Conservation (phyloP, 2,329 filamentous ascomycete genomes). For the Paracoccidioides lutzii region DNA sequence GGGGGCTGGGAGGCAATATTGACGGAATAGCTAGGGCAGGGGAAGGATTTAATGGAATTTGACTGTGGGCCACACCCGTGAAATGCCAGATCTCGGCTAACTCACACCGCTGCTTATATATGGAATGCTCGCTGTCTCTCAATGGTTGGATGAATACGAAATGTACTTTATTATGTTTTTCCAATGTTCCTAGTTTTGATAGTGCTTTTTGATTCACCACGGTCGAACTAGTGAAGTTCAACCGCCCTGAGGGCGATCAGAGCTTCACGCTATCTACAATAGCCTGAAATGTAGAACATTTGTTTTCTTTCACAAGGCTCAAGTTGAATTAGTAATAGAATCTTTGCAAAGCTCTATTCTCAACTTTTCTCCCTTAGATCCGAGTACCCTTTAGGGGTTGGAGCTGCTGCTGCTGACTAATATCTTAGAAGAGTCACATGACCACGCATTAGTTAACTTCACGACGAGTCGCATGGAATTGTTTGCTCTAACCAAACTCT, state of each 20-base stretch:
- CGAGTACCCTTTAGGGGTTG: too few species aligned
- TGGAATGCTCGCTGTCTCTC: background rate
- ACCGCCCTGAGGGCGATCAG: background rate
- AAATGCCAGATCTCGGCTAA: background rate
- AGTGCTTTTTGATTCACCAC: background rate
- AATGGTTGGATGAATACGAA: background rate
- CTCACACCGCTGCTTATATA: background rate
- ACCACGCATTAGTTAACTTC: background rate
- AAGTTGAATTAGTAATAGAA: background rate
- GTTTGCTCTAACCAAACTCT: background rate
- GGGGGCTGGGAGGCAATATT: background rate
- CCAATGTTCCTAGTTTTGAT: background rate
- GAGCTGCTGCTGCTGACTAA: background rate
- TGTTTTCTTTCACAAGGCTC: background rate
- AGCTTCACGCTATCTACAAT: background rate
- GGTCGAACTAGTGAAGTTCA: background rate
- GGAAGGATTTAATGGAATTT: background rate
- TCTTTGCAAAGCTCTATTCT: background rate
- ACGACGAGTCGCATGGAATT: background rate
- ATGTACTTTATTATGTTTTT: background rate
- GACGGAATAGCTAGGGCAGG: background rate
- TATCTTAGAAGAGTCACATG: background rate
- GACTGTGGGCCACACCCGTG: background rate
- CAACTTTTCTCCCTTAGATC: background rate
- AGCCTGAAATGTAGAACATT: background rate